phyloP scores from a whole-genome alignment of 345 rosid genomes.

The Aegle marmelos region DNA sequence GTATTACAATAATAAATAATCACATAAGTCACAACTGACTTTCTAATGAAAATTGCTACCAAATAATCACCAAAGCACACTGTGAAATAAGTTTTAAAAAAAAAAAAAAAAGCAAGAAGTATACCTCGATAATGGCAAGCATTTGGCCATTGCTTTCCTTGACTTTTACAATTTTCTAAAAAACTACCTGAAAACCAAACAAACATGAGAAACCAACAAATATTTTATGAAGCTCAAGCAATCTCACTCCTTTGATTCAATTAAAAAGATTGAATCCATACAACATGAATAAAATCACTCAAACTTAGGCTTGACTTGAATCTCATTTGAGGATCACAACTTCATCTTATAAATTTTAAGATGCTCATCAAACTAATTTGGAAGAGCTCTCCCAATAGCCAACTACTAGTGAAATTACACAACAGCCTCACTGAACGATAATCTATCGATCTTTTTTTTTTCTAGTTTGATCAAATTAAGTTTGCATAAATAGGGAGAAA shows the following conservation, averaged over 20 bases:
- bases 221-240: neutral
- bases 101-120: neutral
- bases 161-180: slow-evolving; percentile 19
- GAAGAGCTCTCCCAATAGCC: slow-evolving; percentile 47
- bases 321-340: slow-evolving; percentile 47
- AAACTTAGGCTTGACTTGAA: slow-evolving; percentile 48
- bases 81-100: neutral
- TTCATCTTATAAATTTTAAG: slow-evolving; percentile 49
- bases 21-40: neutral
- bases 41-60: neutral
- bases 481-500: too few species aligned
- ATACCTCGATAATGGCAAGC: slow-evolving; percentile 17
- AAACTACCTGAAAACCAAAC: slow-evolving; percentile 2
- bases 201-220: neutral
- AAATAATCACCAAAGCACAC: neutral
- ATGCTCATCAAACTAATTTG: slow-evolving; percentile 32
- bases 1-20: neutral
- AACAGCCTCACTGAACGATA: too few species aligned
- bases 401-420: slow-evolving; percentile 43
- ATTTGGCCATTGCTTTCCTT: slow-evolving; percentile 20
- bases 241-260: neutral
- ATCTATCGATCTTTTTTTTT: too few species aligned
- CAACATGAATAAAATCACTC: neutral
- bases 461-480: too few species aligned
- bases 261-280: too few species aligned